A percentile compares a stretch with the other conserved stretches of the same genome.
Evolutionary conservation across 805 yeast species (phyloP).

Genomic region (Zygosaccharomyces kombuchaensis): DNA sequence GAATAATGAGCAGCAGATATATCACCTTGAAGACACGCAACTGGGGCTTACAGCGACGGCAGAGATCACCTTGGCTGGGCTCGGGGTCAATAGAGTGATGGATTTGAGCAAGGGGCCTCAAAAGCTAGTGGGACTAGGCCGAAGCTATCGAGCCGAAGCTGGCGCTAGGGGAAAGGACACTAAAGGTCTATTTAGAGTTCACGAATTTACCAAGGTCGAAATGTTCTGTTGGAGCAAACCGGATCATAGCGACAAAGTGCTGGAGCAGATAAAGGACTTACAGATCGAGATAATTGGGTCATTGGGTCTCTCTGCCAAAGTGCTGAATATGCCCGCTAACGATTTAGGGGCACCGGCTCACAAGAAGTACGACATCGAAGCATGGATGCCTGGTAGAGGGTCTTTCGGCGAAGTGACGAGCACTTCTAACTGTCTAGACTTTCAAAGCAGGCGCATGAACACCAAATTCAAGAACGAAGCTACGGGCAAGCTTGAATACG

Average conservation of each 20-base stretch:
- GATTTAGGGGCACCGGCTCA: conserved; percentile 93
- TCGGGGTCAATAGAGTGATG: conserved; percentile 52
- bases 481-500: conserved; percentile 41
- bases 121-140: conserved; percentile 71
- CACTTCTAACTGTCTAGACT: conserved; percentile 88
- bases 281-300: conserved; percentile 62
- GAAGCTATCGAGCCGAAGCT: conserved; percentile 93
- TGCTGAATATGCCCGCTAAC: conserved; percentile 81
- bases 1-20: conserved; percentile 81
- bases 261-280: conserved; percentile 56
- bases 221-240: conserved; percentile 67
- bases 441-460: conserved; percentile 78
- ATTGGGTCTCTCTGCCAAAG: conserved; percentile 75
- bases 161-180: conserved; percentile 95
- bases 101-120: conserved; percentile 44
- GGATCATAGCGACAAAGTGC: conserved; percentile 44
- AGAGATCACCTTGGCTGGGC: conserved; percentile 88
- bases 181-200: conserved; percentile 87
- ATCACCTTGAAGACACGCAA: conserved; percentile 50
- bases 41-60: conserved; percentile 88
- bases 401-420: conserved; percentile 91
- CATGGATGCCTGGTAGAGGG: conserved; percentile 97
- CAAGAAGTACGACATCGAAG: conserved; percentile 90
- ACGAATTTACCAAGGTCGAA: conserved; percentile 94
- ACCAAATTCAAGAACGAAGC: conserved; percentile 47